Evolutionary conservation across 495 filamentous ascomycete species (phyloP).

Genomic region (Hapsidospora chrysogenum): DNA sequence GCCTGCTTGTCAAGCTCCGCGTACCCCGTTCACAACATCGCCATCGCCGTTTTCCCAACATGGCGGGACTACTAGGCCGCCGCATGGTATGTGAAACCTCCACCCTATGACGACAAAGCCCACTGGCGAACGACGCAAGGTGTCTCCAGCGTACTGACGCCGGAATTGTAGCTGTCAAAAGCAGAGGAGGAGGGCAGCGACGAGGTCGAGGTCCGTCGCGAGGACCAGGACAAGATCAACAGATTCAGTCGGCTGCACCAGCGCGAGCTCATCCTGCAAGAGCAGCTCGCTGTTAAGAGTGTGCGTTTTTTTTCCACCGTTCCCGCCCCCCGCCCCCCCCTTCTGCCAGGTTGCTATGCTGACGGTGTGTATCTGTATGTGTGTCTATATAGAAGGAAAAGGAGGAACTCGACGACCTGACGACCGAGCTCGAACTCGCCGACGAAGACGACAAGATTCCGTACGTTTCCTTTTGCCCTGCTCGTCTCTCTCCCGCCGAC

Average conservation of each 20-base stretch:
- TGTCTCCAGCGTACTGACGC: too few relatives aligned
- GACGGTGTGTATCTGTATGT: too few relatives aligned
- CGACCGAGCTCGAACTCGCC: conserved; percentile 77
- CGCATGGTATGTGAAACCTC: not conserved
- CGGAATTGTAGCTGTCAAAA: conserved; percentile 53
- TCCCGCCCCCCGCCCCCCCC: not conserved
- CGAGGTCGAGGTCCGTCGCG: conserved; percentile 80
- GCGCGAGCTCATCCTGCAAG: conserved; percentile 58
- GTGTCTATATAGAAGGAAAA: conserved; percentile 98
- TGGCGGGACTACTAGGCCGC: conserved; percentile 1
- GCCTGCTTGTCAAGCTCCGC: too few relatives aligned
- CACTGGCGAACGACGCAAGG: too few relatives aligned
- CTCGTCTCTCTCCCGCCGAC: not conserved
- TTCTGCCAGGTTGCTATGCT: not conserved
- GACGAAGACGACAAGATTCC: conserved; percentile 89
- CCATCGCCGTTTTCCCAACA: not conserved
- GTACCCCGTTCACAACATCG: too few relatives aligned
- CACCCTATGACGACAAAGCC: too few relatives aligned
- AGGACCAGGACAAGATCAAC: conserved; percentile 98
- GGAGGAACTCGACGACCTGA: conserved; percentile 88
- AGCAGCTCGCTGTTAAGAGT: conserved; percentile 66
- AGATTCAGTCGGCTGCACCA: conserved; percentile 91
- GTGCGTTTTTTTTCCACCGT: too few relatives aligned
- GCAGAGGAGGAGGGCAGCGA: conserved; percentile 74
- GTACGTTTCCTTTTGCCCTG: too few relatives aligned